These are phyloP conservation scores for Leccinellum albellum DNA, from an alignment of 768 basidiomycete species.

Conservation along the genomic window DNA sequence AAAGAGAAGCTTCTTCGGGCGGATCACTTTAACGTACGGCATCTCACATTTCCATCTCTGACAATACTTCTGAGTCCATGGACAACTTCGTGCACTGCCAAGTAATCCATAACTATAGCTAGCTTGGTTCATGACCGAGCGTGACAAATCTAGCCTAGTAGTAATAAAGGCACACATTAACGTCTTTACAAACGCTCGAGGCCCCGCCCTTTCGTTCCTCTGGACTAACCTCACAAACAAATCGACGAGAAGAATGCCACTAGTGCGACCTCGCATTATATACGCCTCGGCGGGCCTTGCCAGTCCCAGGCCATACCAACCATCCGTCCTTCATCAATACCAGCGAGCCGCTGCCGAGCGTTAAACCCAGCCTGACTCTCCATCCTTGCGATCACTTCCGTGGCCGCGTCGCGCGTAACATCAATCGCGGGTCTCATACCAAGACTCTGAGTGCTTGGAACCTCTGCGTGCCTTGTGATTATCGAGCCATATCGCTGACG, in stretches of 20 bases:
- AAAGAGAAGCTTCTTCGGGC: too few relatives aligned
- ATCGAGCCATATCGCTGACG: conserved; percentile 9
- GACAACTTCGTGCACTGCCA: neutral
- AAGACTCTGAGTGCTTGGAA: neutral
- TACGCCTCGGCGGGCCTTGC: conserved; percentile 6
- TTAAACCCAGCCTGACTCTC: conserved; percentile 15
- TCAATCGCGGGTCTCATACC: neutral
- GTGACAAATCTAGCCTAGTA: conserved; percentile 10
- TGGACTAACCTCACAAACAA: conserved; percentile 8
- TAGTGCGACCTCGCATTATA: neutral
- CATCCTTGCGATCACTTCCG: conserved; percentile 21
- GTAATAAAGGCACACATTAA: neutral
- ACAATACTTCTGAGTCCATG: neutral
- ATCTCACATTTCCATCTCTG: neutral
- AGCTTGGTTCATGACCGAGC: neutral
- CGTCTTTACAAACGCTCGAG: neutral
- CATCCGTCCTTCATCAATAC: conserved; percentile 2
- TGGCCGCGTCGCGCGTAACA: conserved; percentile 15
- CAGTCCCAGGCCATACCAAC: neutral
- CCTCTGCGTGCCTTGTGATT: neutral
- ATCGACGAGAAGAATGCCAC: conserved; percentile 11
- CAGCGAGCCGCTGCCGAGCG: conserved; percentile 2
- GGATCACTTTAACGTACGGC: too few relatives aligned
- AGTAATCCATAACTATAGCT: neutral
- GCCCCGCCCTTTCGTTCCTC: neutral